Conservation (phyloP, 805 yeast species). For the Candida odintsovae region DNA sequence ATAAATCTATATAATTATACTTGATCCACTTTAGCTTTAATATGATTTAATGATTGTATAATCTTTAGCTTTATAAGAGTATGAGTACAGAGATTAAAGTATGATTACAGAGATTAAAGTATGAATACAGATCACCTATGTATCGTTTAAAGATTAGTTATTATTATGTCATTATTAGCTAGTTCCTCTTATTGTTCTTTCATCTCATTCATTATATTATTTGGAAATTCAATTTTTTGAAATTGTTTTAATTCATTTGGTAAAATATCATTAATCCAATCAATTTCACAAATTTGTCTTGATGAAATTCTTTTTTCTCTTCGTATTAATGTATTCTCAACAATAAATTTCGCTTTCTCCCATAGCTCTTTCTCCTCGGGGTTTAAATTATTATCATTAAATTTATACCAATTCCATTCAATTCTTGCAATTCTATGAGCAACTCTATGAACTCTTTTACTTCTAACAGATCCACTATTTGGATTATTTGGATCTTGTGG, state of each 20-base stretch:
- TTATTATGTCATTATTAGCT: background rate
- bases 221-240: background rate
- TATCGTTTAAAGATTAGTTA: background rate
- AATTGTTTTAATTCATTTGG: conserved; percentile 4
- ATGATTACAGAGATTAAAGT: no score
- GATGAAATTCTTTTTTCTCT: conserved; percentile 39
- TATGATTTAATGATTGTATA: no score
- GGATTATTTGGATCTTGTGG: conserved; percentile 17
- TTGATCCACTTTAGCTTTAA: no score
- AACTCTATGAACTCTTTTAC: conserved; percentile 45
- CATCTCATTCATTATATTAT: background rate
- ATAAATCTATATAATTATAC: no score
- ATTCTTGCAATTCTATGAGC: conserved; percentile 89
- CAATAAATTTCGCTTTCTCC: conserved; percentile 43
- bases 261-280: conserved; percentile 29
- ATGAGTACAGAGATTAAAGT: no score
- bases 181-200: background rate
- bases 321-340: conserved; percentile 42
- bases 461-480: conserved; percentile 28
- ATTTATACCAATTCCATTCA: conserved; percentile 80
- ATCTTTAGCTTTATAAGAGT: no score
- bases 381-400: conserved; percentile 31
- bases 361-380: conserved; percentile 26
- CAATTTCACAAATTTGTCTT: conserved; percentile 25
- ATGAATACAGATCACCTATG: no score